Percentiles rank a stretch among this genome's conserved stretches.
phyloP scores from a whole-genome alignment of 2,329 filamentous ascomycete genomes.

The Elsinoe fawcettii region DNA sequence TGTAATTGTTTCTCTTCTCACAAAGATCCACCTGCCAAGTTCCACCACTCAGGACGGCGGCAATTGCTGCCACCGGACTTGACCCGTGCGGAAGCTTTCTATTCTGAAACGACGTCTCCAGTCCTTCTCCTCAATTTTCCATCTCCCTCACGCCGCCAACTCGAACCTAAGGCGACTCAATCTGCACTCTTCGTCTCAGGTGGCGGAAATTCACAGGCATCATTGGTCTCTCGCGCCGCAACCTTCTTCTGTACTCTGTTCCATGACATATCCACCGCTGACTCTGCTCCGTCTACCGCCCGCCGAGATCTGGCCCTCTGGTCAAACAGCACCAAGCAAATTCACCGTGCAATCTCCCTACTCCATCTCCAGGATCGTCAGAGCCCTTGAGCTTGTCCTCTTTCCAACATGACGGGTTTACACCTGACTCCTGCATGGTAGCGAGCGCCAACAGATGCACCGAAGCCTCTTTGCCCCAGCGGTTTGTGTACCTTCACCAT shows the following conservation, averaged over 20 bases:
- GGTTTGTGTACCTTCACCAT: not conserved
- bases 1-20: too few relatives aligned
- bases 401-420: not conserved
- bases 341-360: not conserved
- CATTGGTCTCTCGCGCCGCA: constrained; percentile 4
- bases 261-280: not conserved
- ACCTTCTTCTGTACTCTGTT: not conserved
- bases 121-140: constrained; percentile 6
- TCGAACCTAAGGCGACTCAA: not conserved
- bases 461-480: not conserved
- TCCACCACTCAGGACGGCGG: not conserved
- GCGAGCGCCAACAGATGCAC: not conserved
- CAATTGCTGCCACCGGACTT: not conserved
- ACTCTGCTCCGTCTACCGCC: not conserved
- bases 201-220: not conserved
- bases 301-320: not conserved
- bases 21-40: not conserved
- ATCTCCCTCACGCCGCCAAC: constrained; percentile 8
- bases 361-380: constrained; percentile 11
- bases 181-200: not conserved
- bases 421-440: not conserved
- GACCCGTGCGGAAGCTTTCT: not conserved
- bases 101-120: constrained; percentile 6
- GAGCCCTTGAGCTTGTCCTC: constrained; percentile 5
- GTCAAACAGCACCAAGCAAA: not conserved